A percentile compares a stretch with the other conserved stretches of the same genome.
Conservation (phyloP, 106 monocot genomes). For the Acanthochlamys bracteata region DNA sequence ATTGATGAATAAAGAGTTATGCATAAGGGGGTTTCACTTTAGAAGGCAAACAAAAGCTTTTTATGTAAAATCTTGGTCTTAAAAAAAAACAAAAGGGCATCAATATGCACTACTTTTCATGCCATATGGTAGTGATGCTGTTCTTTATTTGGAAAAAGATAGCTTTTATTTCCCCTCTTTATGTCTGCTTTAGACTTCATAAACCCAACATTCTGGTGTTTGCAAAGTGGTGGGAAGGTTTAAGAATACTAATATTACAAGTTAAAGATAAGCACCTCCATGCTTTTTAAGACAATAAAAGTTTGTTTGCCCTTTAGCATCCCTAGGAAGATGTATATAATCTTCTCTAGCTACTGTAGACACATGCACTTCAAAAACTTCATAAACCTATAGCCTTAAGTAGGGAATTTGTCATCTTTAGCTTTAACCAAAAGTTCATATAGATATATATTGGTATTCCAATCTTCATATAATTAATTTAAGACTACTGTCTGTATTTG, state of each 20-base stretch:
- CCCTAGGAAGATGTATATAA: conserved; percentile 25
- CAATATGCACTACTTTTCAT: too few species aligned
- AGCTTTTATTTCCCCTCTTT: conserved; percentile 44
- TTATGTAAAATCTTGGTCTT: conserved; percentile 29
- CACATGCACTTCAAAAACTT: conserved; percentile 15
- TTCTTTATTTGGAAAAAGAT: conserved; percentile 29
- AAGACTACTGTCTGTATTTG: neutral
- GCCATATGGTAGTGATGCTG: too few species aligned
- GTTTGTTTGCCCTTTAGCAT: conserved; percentile 34
- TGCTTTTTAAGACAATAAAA: conserved; percentile 39
- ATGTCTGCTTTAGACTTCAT: conserved; percentile 26
- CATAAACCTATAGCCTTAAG: conserved; percentile 10
- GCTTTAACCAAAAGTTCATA: neutral
- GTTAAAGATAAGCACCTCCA: conserved; percentile 55
- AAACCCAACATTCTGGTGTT: conserved; percentile 40
- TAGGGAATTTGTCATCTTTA: conserved; percentile 29
- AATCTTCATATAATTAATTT: neutral
- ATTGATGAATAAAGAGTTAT: conserved; percentile 45
- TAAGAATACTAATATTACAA: conserved; percentile 27
- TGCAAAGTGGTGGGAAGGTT: conserved; percentile 25
- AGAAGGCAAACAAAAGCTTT: conserved; percentile 14
- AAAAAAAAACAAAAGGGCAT: conserved; percentile 36
- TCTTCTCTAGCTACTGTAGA: conserved; percentile 22
- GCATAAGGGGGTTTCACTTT: conserved; percentile 46
- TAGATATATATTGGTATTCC: too few species aligned